Evolutionary conservation across 2,329 filamentous ascomycete genomes (phyloP).

Genomic region (Biscogniauxia marginata): DNA sequence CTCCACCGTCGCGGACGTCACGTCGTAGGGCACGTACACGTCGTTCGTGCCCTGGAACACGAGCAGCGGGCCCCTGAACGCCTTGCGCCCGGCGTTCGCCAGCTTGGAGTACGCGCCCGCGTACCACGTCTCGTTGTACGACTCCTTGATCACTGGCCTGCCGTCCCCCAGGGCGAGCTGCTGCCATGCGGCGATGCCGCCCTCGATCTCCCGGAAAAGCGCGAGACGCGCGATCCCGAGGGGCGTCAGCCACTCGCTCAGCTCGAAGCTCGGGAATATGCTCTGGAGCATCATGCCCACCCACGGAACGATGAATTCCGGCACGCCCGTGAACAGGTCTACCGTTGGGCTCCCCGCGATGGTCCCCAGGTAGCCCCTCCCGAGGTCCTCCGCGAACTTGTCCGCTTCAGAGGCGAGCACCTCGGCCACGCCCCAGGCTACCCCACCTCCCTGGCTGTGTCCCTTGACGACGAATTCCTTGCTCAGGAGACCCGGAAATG

Average conservation of each 20-base stretch:
- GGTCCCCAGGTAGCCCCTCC: constrained; percentile 1
- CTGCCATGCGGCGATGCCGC: constrained; percentile 15
- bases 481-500: constrained; percentile 37
- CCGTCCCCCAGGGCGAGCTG: constrained; percentile 13
- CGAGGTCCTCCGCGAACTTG: background rate
- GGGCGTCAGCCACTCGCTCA: constrained; percentile 28
- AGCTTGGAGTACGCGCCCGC: constrained; percentile 24
- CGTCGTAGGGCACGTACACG: constrained; percentile 10
- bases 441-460: constrained; percentile 33
- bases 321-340: background rate
- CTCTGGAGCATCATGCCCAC: constrained; percentile 20
- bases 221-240: constrained; percentile 19
- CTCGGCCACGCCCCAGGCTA: constrained; percentile 25
- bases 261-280: constrained; percentile 29
- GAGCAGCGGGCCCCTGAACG: constrained; percentile 36
- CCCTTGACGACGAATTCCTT: constrained; percentile 34
- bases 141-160: constrained; percentile 10
- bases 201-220: constrained; percentile 20
- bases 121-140: constrained; percentile 21
- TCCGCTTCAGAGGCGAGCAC: constrained; percentile 18
- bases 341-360: constrained; percentile 6
- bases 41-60: constrained; percentile 36
- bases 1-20: constrained; percentile 13
- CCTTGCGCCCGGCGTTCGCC: constrained; percentile 29
- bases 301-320: constrained; percentile 14